Percentiles rank a stretch among this genome's conserved stretches.
phyloP scores from a whole-genome alignment of 2,329 filamentous ascomycete species.

The Phialophora tarda region DNA sequence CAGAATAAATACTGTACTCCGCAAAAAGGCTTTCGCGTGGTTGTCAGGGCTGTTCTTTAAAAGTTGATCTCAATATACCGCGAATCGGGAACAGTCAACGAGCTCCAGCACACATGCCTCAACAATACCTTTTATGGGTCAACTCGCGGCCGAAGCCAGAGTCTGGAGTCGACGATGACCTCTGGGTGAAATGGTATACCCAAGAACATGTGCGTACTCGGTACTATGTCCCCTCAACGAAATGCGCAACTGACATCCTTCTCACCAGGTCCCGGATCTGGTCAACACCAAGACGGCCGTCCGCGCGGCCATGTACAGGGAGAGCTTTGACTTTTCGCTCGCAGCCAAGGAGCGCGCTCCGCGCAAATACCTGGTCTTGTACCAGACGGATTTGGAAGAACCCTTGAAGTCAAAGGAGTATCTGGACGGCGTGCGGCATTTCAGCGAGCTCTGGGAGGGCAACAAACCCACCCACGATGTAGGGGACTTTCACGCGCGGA shows the following conservation, averaged over 20 bases:
- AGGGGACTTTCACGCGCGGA: slow-evolving; percentile 70
- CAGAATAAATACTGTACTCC: too few species aligned
- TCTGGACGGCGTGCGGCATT: slow-evolving; percentile 52
- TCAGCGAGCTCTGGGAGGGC: slow-evolving; percentile 61
- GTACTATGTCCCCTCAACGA: not conserved
- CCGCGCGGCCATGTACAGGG: slow-evolving; percentile 25
- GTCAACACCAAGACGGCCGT: slow-evolving; percentile 25
- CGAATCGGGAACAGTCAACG: too few species aligned
- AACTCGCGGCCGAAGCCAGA: slow-evolving; percentile 26
- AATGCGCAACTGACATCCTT: not conserved
- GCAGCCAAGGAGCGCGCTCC: slow-evolving; percentile 41
- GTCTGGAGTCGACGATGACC: slow-evolving; percentile 27
- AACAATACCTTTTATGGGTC: slow-evolving; percentile 26
- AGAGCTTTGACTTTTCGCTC: slow-evolving; percentile 24
- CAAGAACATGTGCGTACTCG: slow-evolving; percentile 31
- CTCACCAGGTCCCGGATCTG: slow-evolving; percentile 24
- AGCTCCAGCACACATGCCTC: slow-evolving; percentile 17
- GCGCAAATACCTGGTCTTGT: slow-evolving; percentile 77
- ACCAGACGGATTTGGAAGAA: slow-evolving; percentile 76
- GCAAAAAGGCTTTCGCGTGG: too few species aligned
- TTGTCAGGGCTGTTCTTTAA: too few species aligned
- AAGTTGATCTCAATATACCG: too few species aligned
- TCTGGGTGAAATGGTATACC: slow-evolving; percentile 34
- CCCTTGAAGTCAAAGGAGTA: slow-evolving; percentile 71
- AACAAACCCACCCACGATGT: slow-evolving; percentile 66